These are phyloP conservation scores for Dipsacomyces acuminosporus DNA, from an alignment of 371 early-diverging fungal genomes.

Conservation along the genomic window DNA sequence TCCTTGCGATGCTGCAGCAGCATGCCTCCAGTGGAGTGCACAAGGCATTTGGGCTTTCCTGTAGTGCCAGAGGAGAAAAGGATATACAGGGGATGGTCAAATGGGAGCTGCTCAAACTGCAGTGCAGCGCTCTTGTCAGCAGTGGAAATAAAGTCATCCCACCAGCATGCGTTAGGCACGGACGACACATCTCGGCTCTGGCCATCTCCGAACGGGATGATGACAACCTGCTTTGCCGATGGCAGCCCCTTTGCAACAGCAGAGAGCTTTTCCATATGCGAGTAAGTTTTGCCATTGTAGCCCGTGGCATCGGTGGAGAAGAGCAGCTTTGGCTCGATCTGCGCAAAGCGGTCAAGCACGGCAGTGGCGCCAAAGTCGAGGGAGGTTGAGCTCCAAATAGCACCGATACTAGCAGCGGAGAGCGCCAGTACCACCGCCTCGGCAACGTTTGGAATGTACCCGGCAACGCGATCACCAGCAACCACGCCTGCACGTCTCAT, in stretches of 20 bases:
- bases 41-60: conserved; percentile 96
- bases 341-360: conserved; percentile 90
- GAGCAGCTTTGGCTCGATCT: conserved; percentile 90
- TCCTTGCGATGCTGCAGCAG: conserved; percentile 92
- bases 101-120: conserved; percentile 77
- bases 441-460: conserved; percentile 86
- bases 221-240: conserved; percentile 62
- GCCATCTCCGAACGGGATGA: conserved; percentile 64
- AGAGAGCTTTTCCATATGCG: conserved; percentile 74
- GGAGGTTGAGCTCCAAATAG: conserved; percentile 92
- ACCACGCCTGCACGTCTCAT: conserved; percentile 65
- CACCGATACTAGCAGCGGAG: conserved; percentile 90
- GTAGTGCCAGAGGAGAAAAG: conserved; percentile 98
- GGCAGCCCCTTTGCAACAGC: conserved; percentile 61
- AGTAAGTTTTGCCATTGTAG: conserved; percentile 83
- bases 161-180: conserved; percentile 48
- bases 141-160: conserved; percentile 37
- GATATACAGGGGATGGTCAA: conserved; percentile 92
- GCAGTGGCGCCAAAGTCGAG: conserved; percentile 94
- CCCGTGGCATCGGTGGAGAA: conserved; percentile 83
- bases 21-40: conserved; percentile 91
- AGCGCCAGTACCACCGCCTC: conserved; percentile 88
- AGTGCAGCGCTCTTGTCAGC: conserved; percentile 42
- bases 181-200: conserved; percentile 42
- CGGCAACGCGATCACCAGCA: conserved; percentile 88